Conservation (phyloP, 2,329 filamentous ascomycete species). For the Talaromyces piceae region DNA sequence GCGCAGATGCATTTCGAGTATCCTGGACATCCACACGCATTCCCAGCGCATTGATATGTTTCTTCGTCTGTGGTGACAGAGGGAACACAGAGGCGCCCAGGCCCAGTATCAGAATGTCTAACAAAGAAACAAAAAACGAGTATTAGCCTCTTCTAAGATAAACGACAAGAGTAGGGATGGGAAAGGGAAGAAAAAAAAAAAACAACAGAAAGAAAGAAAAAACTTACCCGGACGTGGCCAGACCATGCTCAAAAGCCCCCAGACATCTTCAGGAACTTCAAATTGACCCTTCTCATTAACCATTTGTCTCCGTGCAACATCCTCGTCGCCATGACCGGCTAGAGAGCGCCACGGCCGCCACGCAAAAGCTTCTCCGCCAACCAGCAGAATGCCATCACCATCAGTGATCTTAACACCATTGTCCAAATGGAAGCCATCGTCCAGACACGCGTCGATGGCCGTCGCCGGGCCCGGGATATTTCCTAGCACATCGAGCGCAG, state of each 20-base stretch:
- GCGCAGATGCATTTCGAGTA: slow-evolving; percentile 85
- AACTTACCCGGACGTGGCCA: slow-evolving; percentile 81
- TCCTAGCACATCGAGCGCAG: slow-evolving; percentile 68
- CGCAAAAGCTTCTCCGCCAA: slow-evolving; percentile 78
- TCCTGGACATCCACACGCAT: slow-evolving; percentile 84
- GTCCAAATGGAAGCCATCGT: slow-evolving; percentile 79
- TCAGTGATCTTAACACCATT: slow-evolving; percentile 65
- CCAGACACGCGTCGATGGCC: slow-evolving; percentile 71
- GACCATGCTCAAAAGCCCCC: slow-evolving; percentile 67
- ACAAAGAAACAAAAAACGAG: background rate
- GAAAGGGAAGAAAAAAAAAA: no score
- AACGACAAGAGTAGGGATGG: slow-evolving; percentile 5
- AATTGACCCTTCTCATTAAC: slow-evolving; percentile 74
- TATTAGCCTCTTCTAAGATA: slow-evolving; percentile 9
- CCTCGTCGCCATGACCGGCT: slow-evolving; percentile 22
- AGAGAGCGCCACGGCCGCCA: slow-evolving; percentile 72
- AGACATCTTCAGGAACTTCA: slow-evolving; percentile 62
- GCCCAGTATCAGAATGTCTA: slow-evolving; percentile 84
- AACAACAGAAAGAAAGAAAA: no score
- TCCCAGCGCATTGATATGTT: slow-evolving; percentile 66
- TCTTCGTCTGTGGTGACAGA: slow-evolving; percentile 65
- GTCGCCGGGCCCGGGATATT: slow-evolving; percentile 71
- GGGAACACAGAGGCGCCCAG: slow-evolving; percentile 69
- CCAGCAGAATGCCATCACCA: slow-evolving; percentile 66
- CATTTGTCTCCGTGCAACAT: slow-evolving; percentile 36